Conservation (phyloP, 2,329 filamentous ascomycete genomes). For the Paecilomyces niveus region DNA sequence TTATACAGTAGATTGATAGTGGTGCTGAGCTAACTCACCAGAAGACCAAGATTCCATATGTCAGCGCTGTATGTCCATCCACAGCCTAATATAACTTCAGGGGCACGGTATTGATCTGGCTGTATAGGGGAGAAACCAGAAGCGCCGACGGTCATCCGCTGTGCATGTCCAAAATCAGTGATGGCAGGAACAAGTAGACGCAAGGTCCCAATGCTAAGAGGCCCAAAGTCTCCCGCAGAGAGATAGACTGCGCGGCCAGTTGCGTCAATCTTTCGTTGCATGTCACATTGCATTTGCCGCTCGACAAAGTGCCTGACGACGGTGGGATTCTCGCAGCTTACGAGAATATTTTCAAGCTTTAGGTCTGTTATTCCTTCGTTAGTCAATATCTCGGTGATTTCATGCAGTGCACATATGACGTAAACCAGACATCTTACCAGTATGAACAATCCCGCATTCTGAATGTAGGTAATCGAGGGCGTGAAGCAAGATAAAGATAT, state of each 20-base stretch:
- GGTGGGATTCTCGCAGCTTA: conserved; percentile 19
- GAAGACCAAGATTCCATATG: neutral
- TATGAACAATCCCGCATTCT: conserved; percentile 33
- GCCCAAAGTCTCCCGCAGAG: conserved; percentile 21
- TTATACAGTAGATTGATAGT: neutral
- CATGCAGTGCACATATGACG: conserved; percentile 2
- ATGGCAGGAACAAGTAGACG: conserved; percentile 18
- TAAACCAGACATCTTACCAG: conserved; percentile 16
- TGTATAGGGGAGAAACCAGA: conserved; percentile 14
- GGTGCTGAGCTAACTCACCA: neutral
- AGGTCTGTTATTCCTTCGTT: conserved; percentile 20
- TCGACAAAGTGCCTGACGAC: conserved; percentile 5
- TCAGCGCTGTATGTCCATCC: neutral
- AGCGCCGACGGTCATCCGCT: conserved; percentile 11
- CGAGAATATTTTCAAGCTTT: conserved; percentile 35
- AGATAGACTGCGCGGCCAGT: conserved; percentile 21
- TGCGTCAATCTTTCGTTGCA: conserved; percentile 16
- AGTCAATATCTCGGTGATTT: conserved; percentile 5
- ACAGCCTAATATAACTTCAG: neutral
- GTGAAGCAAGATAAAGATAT: conserved; percentile 28
- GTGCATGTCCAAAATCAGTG: conserved; percentile 24
- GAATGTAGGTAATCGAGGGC: conserved; percentile 37
- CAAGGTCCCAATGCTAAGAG: conserved; percentile 7
- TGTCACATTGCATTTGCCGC: conserved; percentile 4
- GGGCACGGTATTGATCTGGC: neutral